Conservation (phyloP, 768 basidiomycete genomes). For the Panaeolus papilionaceus region DNA sequence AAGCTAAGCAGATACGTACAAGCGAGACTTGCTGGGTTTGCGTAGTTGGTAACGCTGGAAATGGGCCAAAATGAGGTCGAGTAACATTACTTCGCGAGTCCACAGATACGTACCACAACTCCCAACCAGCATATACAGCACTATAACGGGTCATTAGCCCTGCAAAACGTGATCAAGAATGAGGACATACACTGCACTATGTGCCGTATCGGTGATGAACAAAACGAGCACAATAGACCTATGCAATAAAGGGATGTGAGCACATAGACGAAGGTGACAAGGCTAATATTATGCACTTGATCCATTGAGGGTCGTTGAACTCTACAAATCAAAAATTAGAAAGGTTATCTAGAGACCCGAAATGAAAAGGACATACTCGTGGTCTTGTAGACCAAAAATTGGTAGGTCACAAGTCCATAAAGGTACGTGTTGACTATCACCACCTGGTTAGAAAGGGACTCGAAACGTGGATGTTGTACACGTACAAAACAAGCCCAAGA, state of each 20-base stretch:
- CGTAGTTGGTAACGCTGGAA: constrained; percentile 45
- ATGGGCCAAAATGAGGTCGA: background rate
- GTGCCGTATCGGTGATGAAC: constrained; percentile 42
- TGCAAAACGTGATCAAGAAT: constrained; percentile 8
- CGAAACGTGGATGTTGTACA: constrained; percentile 13
- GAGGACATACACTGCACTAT: constrained; percentile 40
- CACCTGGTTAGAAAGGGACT: constrained; percentile 3
- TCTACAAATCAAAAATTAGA: constrained; percentile 25
- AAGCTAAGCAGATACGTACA: constrained; percentile 27
- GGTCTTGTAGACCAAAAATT: constrained; percentile 46
- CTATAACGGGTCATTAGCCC: constrained; percentile 23
- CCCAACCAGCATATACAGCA: constrained; percentile 41
- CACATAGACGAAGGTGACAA: background rate
- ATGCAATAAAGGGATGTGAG: constrained; percentile 12
- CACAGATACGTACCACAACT: constrained; percentile 33
- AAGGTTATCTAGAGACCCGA: constrained; percentile 12
- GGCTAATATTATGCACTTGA: constrained; percentile 32
- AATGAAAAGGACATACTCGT: constrained; percentile 33
- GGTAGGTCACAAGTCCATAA: constrained; percentile 49
- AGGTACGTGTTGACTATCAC: constrained; percentile 40
- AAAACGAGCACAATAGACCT: constrained; percentile 39
- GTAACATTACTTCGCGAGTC: background rate
- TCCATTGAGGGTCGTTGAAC: constrained; percentile 45
- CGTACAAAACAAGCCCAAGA: constrained; percentile 39
- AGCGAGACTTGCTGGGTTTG: constrained; percentile 42